Percentiles rank a stretch among this genome's conserved stretches.
Conservation (phyloP, 148 eudicot genomes). For the Camellia japonica region DNA sequence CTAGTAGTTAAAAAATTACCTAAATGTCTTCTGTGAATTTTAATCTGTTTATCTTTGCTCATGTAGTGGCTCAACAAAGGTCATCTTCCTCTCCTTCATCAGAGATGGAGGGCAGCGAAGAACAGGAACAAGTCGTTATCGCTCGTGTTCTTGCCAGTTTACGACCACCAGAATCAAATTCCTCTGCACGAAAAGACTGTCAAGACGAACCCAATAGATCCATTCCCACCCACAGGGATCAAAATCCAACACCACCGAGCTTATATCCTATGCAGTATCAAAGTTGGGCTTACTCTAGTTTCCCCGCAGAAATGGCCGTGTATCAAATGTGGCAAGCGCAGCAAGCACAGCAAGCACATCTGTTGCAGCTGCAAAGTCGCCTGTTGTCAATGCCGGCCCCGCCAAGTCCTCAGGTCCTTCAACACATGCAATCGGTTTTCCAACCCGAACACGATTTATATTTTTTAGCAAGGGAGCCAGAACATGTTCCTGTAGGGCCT, state of each 20-base stretch:
- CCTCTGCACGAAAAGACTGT: constrained; percentile 19
- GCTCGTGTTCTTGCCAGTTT: constrained; percentile 50
- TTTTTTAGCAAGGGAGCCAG: constrained; percentile 20
- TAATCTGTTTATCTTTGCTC: constrained; percentile 10
- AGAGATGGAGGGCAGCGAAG: constrained; percentile 33
- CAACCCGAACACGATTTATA: constrained; percentile 28
- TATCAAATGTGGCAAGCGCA: constrained; percentile 40
- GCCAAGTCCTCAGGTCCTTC: constrained; percentile 26
- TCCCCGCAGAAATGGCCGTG: constrained; percentile 40
- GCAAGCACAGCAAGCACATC: constrained; percentile 43
- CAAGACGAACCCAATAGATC: neutral
- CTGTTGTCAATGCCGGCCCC: constrained; percentile 35
- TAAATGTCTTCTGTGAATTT: neutral
- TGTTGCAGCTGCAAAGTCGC: constrained; percentile 40
- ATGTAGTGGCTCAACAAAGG: constrained; percentile 45
- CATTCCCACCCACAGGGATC: constrained; percentile 15
- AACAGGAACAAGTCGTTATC: constrained; percentile 53
- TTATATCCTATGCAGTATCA: constrained; percentile 21
- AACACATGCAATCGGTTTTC: constrained; percentile 35
- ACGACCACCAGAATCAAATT: constrained; percentile 27
- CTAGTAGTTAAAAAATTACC: neutral
- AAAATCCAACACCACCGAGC: constrained; percentile 17
- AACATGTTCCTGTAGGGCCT: constrained; percentile 8
- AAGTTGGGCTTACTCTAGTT: constrained; percentile 33
- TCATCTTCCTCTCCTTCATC: constrained; percentile 20